Evolutionary conservation across 805 yeast species (phyloP), one percentile per base, ranked within the genome.

Genomic region (Diddensiella transvaalensis): DNA sequence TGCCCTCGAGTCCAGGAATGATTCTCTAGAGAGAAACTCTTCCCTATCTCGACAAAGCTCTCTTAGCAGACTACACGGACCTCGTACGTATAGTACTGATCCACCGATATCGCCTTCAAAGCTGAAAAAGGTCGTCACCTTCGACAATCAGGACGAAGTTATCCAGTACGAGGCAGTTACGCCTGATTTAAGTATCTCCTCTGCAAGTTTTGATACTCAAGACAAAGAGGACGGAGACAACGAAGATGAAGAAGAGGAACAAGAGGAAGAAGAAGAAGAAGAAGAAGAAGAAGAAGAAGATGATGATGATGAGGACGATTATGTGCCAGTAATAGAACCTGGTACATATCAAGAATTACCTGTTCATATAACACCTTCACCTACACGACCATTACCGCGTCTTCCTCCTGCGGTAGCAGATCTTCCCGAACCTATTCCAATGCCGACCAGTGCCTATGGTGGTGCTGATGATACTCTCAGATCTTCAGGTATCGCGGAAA

Each of bases 121-220:
- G 42, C 52, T 46, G 21, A 56, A 54, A 37, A 58, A 58, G 42
- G 58, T 56, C 18, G 60, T 58, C 37, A 58, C 61, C 5, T 58
- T 58, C 40, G 54, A 55, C 43, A 40, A 41, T 26, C 37, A 57
- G 6, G 57, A 52, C 15, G 54, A 56, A 40, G 57, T 58, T 29
- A 58, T 58, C 33, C 59, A 56, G 37, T 58, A 52, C 44, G 61
- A 55, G 36, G 33, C 59, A 8, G 36, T 42, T 19, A 58, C 58
- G 15, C 61, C 61, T 4, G 60, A 58, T 11, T 2, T 55, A 38
- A 44, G 53, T 19, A 40, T 48, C 19, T 49, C 50, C 6, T 44
- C 50, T 3, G 15, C 40, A 8, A 24, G 26, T 30, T 26, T 35
- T 4, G 53, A 46, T 23, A 36, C 24, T 10, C 45, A 48, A 10